Conservation (phyloP, 78 protist genomes). For the Dictyostelium purpureum region DNA sequence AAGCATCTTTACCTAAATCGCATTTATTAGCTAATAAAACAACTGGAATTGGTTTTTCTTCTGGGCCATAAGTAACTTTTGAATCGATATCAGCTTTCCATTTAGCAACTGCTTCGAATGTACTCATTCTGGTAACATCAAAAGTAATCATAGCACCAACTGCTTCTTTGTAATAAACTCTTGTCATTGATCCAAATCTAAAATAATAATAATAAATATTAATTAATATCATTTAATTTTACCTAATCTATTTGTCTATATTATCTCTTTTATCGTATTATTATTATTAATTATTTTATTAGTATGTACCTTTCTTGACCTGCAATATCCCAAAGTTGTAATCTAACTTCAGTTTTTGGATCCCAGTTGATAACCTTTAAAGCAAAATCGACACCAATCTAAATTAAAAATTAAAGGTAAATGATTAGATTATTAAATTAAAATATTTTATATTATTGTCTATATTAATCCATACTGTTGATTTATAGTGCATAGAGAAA, state of each 20-base stretch:
- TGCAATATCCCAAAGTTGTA: constrained; percentile 91
- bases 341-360: constrained; percentile 82
- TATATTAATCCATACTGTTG: constrained; percentile 82
- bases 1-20: constrained; percentile 84
- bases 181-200: constrained; percentile 93
- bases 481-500: constrained; percentile 92
- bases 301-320: constrained; percentile 45
- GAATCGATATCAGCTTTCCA: constrained; percentile 96
- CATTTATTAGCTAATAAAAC: constrained; percentile 95
- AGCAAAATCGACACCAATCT: constrained; percentile 98
- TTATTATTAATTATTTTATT: too few species aligned
- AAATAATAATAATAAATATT: too few species aligned
- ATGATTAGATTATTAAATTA: background rate
- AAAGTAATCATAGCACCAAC: constrained; percentile 97
- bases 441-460: background rate
- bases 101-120: constrained; percentile 91
- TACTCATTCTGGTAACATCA: constrained; percentile 94
- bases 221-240: too few species aligned
- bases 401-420: background rate
- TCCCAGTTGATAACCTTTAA: constrained; percentile 91
- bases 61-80: constrained; percentile 75
- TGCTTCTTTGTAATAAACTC: constrained; percentile 97
- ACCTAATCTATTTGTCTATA: too few species aligned
- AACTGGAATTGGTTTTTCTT: constrained; percentile 89
- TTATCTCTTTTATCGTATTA: too few species aligned